phyloP scores from a whole-genome alignment of 1,284 basidiomycete genomes.

The Ganoderma lucidum region DNA sequence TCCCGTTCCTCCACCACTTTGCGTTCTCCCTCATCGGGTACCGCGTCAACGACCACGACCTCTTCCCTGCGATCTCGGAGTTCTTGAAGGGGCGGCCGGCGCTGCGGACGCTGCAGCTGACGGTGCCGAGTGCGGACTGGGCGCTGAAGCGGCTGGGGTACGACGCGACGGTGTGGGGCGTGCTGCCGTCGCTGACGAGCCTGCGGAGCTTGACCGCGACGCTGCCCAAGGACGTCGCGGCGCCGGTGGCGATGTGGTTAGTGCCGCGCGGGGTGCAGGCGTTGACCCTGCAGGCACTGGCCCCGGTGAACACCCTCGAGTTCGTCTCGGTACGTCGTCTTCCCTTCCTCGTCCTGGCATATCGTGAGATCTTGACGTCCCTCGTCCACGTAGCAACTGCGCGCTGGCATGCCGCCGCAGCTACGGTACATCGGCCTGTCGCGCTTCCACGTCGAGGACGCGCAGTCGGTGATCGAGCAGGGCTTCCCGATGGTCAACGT shows the following conservation, averaged over 20 bases:
- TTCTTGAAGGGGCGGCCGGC: constrained; percentile 67
- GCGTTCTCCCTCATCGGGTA: constrained; percentile 60
- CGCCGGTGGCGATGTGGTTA: constrained; percentile 71
- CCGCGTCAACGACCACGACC: constrained; percentile 59
- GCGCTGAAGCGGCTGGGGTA: constrained; percentile 63
- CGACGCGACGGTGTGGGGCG: constrained; percentile 73
- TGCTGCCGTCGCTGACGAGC: constrained; percentile 63
- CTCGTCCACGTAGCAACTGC: constrained; percentile 58
- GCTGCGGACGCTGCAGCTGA: constrained; percentile 60
- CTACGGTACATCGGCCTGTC: constrained; percentile 63
- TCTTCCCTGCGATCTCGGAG: constrained; percentile 72
- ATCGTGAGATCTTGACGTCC: background rate
- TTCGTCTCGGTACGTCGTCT: constrained; percentile 42
- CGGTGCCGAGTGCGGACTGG: constrained; percentile 55
- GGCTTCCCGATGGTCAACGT: constrained; percentile 69
- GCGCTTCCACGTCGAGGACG: constrained; percentile 56
- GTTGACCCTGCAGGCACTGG: constrained; percentile 56
- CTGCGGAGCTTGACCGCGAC: constrained; percentile 64
- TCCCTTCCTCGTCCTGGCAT: background rate
- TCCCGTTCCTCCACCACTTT: constrained; percentile 73
- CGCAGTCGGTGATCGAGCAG: constrained; percentile 55
- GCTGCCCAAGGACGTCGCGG: constrained; percentile 68
- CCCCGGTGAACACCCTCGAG: constrained; percentile 41
- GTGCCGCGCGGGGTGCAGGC: constrained; percentile 65
- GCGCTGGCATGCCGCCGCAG: constrained; percentile 59